Evolutionary conservation across 2,329 filamentous ascomycete genomes (phyloP).

Genomic region (Dothistroma septosporum): DNA sequence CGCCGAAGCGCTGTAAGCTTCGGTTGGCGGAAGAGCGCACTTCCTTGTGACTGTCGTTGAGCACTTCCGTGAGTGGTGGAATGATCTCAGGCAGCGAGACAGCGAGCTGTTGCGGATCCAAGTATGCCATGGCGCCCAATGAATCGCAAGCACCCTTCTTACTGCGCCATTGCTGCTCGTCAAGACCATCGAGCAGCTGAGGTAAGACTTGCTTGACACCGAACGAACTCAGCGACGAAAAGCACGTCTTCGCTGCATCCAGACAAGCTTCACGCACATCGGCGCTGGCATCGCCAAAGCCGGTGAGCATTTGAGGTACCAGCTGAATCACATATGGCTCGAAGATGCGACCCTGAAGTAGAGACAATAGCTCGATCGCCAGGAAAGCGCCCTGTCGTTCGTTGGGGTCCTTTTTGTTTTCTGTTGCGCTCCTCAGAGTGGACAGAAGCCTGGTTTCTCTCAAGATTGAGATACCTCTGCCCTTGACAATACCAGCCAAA

Average conservation of each 20-base stretch:
- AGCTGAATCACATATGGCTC: slow-evolving; percentile 97
- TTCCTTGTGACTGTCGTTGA: slow-evolving; percentile 98
- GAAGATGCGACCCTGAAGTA: slow-evolving; percentile 80
- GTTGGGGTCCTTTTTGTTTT: slow-evolving; percentile 90
- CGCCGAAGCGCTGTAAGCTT: slow-evolving; percentile 94
- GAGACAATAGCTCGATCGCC: slow-evolving; percentile 84
- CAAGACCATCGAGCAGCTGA: slow-evolving; percentile 82
- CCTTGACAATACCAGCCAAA: slow-evolving; percentile 81
- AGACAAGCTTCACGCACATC: slow-evolving; percentile 92
- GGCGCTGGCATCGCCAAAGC: slow-evolving; percentile 81
- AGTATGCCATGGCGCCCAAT: slow-evolving; percentile 95
- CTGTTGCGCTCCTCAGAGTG: slow-evolving; percentile 73
- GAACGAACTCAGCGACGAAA: slow-evolving; percentile 87
- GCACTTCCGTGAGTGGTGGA: slow-evolving; percentile 83
- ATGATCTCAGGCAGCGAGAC: slow-evolving; percentile 94
- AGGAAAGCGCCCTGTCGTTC: slow-evolving; percentile 85
- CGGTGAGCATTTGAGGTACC: slow-evolving; percentile 80
- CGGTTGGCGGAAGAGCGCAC: slow-evolving; percentile 88
- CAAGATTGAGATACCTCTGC: slow-evolving; percentile 77
- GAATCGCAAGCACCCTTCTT: slow-evolving; percentile 98
- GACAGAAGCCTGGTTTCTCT: slow-evolving; percentile 83
- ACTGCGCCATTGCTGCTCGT: slow-evolving; percentile 95
- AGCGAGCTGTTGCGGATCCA: slow-evolving; percentile 91
- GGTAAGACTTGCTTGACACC: slow-evolving; percentile 94
- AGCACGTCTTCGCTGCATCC: slow-evolving; percentile 90